Conservation (phyloP, 352 stramenopile genomes). For the Phytophthora litchii region DNA sequence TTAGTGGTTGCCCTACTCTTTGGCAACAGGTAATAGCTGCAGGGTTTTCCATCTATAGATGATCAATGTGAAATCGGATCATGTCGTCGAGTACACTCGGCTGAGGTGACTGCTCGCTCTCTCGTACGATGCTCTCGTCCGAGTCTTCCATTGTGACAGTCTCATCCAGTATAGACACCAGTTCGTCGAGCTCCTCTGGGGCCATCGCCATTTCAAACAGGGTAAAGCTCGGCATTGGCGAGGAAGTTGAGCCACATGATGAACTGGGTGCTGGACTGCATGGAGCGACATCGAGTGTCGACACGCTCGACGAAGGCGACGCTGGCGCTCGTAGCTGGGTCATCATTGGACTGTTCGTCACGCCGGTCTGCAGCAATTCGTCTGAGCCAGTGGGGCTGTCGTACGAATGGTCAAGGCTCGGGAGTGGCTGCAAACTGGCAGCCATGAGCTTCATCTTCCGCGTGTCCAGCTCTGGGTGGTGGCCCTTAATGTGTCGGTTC, state of each 20-base stretch:
- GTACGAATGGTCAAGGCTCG: constrained; percentile 21
- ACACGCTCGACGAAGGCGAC: constrained; percentile 22
- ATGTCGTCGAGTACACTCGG: constrained; percentile 50
- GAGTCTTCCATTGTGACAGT: constrained; percentile 26
- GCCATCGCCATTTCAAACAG: constrained; percentile 23
- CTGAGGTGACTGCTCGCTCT: neutral
- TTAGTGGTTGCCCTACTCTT: constrained; percentile 16
- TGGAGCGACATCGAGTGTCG: constrained; percentile 11
- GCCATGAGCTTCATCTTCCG: constrained; percentile 28
- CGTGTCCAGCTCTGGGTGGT: constrained; percentile 45
- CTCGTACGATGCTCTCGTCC: neutral
- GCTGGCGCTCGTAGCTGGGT: constrained; percentile 5
- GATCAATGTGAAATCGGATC: constrained; percentile 49
- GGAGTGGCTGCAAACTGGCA: constrained; percentile 12
- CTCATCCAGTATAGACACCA: constrained; percentile 47
- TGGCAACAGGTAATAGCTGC: constrained; percentile 13
- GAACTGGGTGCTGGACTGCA: constrained; percentile 22
- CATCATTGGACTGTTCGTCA: constrained; percentile 6
- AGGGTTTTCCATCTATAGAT: constrained; percentile 26
- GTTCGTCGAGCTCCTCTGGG: constrained; percentile 42
- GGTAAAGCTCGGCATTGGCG: constrained; percentile 10
- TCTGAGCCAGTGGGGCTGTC: constrained; percentile 38
- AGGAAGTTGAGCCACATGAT: constrained; percentile 18
- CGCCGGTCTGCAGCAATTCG: constrained; percentile 12
- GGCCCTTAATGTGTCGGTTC: constrained; percentile 64